Percentiles rank a stretch among this genome's conserved stretches.
Evolutionary conservation across 176 grass and related monocot genomes (phyloP).

Genomic region (Oryza officinalis): DNA sequence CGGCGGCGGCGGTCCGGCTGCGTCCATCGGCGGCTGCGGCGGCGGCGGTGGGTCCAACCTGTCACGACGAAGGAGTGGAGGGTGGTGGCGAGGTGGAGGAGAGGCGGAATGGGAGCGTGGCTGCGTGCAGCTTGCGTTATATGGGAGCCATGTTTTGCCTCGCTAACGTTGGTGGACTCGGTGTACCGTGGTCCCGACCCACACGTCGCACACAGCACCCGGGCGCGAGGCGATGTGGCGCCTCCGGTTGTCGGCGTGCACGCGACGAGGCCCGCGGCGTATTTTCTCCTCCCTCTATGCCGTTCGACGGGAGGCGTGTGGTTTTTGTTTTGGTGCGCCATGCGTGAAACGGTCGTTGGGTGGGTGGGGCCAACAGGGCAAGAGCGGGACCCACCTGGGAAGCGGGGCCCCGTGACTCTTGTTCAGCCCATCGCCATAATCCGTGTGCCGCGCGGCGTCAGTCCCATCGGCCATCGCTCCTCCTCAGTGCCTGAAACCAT

Average conservation of each 20-base stretch:
- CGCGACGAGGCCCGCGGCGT: not conserved
- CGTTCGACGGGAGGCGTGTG: slow-evolving; percentile 44
- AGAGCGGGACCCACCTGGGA: not conserved
- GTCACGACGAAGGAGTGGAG: not conserved
- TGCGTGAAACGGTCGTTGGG: slow-evolving; percentile 34
- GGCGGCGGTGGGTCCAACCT: not conserved
- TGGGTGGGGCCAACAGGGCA: slow-evolving; percentile 13
- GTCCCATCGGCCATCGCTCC: too few relatives aligned
- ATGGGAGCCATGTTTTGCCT: slow-evolving; percentile 20
- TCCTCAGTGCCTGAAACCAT: not conserved
- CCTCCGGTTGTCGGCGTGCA: slow-evolving; percentile 4
- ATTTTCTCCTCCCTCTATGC: not conserved
- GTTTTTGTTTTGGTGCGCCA: slow-evolving; percentile 35
- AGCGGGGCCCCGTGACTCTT: not conserved
- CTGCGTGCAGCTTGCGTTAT: slow-evolving; percentile 35
- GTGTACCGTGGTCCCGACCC: slow-evolving; percentile 17
- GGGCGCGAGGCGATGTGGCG: not conserved
- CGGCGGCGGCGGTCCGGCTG: slow-evolving; percentile 32
- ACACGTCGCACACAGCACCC: not conserved
- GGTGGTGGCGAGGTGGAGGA: not conserved
- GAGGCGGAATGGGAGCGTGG: not conserved
- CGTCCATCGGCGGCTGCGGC: slow-evolving; percentile 50
- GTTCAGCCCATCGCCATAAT: not conserved
- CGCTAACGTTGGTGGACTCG: slow-evolving; percentile 39
- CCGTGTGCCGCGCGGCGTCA: too few relatives aligned